Base-by-base conservation (phyloP, 2,329 filamentous ascomycete genomes). In the Ceratocystis variospora region DNA sequence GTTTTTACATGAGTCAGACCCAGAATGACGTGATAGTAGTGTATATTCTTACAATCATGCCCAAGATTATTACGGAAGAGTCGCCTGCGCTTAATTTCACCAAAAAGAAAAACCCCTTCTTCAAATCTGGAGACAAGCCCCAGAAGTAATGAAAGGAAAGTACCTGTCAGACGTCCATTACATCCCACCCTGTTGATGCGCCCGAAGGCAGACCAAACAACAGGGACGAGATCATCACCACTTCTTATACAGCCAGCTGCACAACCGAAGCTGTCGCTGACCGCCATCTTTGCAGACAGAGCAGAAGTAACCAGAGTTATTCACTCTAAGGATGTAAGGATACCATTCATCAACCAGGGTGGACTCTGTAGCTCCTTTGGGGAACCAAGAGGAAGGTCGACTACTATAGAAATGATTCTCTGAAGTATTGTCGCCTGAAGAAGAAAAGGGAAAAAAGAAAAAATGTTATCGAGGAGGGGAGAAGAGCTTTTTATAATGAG, bases 371-470 rank as follows among this genome's bases (percentile, higher is more conserved):
- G 89, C 91, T 96, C 82, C 82, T 88, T 83, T 91, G 83, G 85
- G 85, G 84, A 93, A 87, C 86, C 90, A 87, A 94, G 89, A 90
- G 86, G 83, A 82, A 68, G 83, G 88, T 91, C 86, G 86, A 89
- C 83, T 87, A 92, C 90, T 96, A 91, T 92, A 96, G 88, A 96
- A 95, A 89, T 90, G 89, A 93, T 93, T 92, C 89, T 90, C 78
- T 66, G 67, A 68, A 68, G 67, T 68, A 68, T 68, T 68, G 67
- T 68, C 67, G 64, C 67, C 67, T 66, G 61, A 64, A 68, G 67
- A 68, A 68, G 67, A 68, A 68, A 68, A 62, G 61, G 53, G 63
- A 45, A 61, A 63, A 19, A 19, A 44, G 59, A n/a, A 61, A 61
- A 66, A 63, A 64, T 41, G 6, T 8, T 0, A 55, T 45, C 1